phyloP scores from a whole-genome alignment of 805 yeast genomes.

The Sugiyamaella boreocaroliniensis region DNA sequence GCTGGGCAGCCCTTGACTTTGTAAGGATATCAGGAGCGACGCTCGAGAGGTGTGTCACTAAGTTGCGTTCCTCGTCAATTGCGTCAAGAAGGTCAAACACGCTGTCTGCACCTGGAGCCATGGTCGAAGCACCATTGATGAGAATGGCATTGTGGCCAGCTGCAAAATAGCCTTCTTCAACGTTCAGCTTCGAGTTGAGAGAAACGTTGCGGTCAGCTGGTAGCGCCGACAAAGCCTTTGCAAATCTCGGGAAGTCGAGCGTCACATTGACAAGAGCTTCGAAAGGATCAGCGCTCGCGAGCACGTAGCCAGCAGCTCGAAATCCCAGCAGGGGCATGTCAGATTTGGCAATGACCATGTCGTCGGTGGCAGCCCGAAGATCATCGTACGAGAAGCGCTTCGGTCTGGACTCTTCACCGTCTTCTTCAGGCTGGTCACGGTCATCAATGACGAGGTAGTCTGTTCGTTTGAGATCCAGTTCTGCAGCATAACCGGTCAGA shows the following conservation, averaged over 20 bases:
- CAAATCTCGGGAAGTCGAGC: slow-evolving; percentile 51
- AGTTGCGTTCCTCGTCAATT: slow-evolving; percentile 34
- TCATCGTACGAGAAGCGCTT: slow-evolving; percentile 8
- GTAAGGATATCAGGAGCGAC: not conserved
- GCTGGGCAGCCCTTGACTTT: slow-evolving; percentile 12
- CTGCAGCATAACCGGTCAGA: slow-evolving; percentile 58
- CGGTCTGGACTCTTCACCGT: slow-evolving; percentile 4
- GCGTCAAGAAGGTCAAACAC: slow-evolving; percentile 30
- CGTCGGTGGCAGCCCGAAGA: slow-evolving; percentile 21
- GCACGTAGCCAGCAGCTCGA: slow-evolving; percentile 33
- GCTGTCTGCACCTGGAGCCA: slow-evolving; percentile 34
- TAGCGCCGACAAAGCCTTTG: slow-evolving; percentile 34
- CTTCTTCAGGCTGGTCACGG: slow-evolving; percentile 25
- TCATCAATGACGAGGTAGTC: slow-evolving; percentile 64
- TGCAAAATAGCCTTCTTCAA: slow-evolving; percentile 13
- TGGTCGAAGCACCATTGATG: slow-evolving; percentile 60
- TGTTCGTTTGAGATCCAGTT: slow-evolving; percentile 54
- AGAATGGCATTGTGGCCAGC: slow-evolving; percentile 38
- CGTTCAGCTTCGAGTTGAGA: slow-evolving; percentile 23
- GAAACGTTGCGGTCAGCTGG: slow-evolving; percentile 12
- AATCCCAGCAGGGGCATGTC: slow-evolving; percentile 26
- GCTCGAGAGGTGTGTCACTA: slow-evolving; percentile 19
- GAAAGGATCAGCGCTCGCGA: slow-evolving; percentile 29
- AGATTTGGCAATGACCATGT: slow-evolving; percentile 18
- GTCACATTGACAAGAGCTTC: slow-evolving; percentile 37